phyloP scores from a whole-genome alignment of 2,329 filamentous ascomycete genomes.

The Neophaeococcomyces mojaviensis region DNA sequence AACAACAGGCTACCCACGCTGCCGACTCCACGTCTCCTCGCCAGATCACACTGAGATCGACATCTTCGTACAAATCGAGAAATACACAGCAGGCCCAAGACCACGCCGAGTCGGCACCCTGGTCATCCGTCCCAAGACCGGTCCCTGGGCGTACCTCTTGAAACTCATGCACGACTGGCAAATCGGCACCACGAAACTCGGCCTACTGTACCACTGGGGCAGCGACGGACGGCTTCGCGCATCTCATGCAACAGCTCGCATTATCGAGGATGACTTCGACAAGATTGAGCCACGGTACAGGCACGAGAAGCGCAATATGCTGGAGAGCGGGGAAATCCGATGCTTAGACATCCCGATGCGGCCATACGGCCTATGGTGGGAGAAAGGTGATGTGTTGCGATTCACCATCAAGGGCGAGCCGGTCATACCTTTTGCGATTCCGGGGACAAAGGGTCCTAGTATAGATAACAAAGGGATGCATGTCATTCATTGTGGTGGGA shows the following conservation, averaged over 20 bases:
- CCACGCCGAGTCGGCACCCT: background rate
- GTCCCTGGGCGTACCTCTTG: background rate
- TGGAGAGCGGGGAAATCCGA: background rate
- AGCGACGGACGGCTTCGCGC: background rate
- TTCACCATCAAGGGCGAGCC: background rate
- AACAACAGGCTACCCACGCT: conserved; percentile 1
- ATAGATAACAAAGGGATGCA: conserved; percentile 1
- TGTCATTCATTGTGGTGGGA: background rate
- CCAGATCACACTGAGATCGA: background rate
- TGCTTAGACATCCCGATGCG: background rate
- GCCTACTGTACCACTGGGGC: conserved; percentile 1
- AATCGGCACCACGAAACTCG: background rate
- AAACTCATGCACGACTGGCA: conserved; percentile 4
- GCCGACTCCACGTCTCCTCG: background rate
- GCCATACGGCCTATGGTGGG: background rate
- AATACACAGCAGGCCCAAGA: background rate
- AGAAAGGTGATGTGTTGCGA: background rate
- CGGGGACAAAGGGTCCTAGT: background rate
- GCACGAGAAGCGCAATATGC: background rate
- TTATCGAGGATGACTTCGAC: background rate
- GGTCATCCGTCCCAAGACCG: conserved; percentile 1
- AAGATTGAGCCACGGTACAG: background rate
- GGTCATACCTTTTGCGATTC: background rate
- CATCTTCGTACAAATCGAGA: conserved; percentile 3
- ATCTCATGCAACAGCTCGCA: background rate